A percentile compares a stretch with the other conserved stretches of the same genome.
phyloP scores from a whole-genome alignment of 805 yeast species.

The Candida xiaguanensis region DNA sequence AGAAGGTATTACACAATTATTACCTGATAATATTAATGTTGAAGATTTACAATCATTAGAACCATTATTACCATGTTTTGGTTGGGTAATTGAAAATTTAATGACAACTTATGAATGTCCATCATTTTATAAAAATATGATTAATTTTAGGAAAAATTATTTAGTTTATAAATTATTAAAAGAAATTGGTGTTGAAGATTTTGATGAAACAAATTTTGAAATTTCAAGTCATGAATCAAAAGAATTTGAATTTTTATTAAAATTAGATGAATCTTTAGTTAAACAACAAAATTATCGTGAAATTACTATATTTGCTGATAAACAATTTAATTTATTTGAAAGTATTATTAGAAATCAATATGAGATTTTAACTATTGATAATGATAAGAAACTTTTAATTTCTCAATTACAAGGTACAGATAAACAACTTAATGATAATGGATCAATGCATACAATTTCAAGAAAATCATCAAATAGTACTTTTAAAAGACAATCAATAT shows the following conservation, averaged over 20 bases:
- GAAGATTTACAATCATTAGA: conserved; percentile 32
- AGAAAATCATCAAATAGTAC: conserved; percentile 28
- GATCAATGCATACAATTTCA: conserved; percentile 6
- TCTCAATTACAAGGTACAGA: neutral
- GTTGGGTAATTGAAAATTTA: conserved; percentile 84
- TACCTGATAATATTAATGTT: conserved; percentile 25
- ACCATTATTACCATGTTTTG: conserved; percentile 77
- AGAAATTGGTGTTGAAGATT: conserved; percentile 37
- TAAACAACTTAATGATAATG: neutral
- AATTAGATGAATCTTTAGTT: conserved; percentile 35
- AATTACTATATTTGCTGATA: conserved; percentile 8
- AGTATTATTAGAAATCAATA: conserved; percentile 30
- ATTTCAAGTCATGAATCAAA: conserved; percentile 29
- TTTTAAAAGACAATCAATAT: conserved; percentile 35
- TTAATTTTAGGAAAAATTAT: conserved; percentile 77
- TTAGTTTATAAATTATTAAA: conserved; percentile 35
- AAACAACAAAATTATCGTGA: conserved; percentile 4
- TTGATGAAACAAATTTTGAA: conserved; percentile 15
- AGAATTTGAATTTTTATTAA: conserved; percentile 52
- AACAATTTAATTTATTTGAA: conserved; percentile 26
- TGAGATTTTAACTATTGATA: conserved; percentile 26
- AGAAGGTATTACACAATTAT: conserved; percentile 27
- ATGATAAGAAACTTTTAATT: conserved; percentile 23
- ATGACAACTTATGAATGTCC: conserved; percentile 65
- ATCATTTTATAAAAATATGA: conserved; percentile 61